A percentile compares a stretch with the other conserved stretches of the same genome.
Evolutionary conservation across 2,329 filamentous ascomycete species (phyloP).

Genomic region (Geoglossum cookeanum): DNA sequence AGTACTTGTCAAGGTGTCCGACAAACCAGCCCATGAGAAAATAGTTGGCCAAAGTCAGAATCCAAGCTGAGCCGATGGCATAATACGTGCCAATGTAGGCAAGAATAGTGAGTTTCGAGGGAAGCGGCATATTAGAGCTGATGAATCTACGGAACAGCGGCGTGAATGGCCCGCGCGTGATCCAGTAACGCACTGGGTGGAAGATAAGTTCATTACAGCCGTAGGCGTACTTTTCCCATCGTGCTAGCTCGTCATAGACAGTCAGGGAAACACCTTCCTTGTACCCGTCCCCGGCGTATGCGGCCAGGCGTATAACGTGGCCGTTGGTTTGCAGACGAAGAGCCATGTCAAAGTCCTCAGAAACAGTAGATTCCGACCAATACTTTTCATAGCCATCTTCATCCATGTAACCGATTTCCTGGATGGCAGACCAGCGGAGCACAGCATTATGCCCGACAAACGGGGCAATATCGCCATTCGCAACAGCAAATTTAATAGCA

Average conservation of each 20-base stretch:
- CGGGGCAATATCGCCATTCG: slow-evolving; percentile 51
- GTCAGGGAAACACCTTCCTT: slow-evolving; percentile 56
- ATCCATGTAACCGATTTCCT: slow-evolving; percentile 35
- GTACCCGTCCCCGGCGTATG: slow-evolving; percentile 50
- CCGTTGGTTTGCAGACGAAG: slow-evolving; percentile 50
- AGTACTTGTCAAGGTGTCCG: slow-evolving; percentile 45
- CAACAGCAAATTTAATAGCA: slow-evolving; percentile 50
- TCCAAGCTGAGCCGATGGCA: slow-evolving; percentile 46
- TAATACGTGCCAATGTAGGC: slow-evolving; percentile 56
- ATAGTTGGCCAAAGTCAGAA: slow-evolving; percentile 51
- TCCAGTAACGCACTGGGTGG: slow-evolving; percentile 44
- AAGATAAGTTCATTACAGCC: slow-evolving; percentile 55
- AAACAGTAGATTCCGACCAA: slow-evolving; percentile 60
- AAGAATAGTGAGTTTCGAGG: slow-evolving; percentile 52
- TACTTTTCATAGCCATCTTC: slow-evolving; percentile 44
- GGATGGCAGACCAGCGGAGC: slow-evolving; percentile 47
- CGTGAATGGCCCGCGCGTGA: slow-evolving; percentile 43
- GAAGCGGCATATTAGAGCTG: slow-evolving; percentile 38
- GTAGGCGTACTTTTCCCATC: slow-evolving; percentile 58
- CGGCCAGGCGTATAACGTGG: slow-evolving; percentile 47
- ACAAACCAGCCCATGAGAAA: slow-evolving; percentile 54
- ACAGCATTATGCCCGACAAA: slow-evolving; percentile 67
- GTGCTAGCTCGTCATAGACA: slow-evolving; percentile 50
- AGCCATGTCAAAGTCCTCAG: slow-evolving; percentile 61
- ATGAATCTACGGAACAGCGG: slow-evolving; percentile 43